Conservation (phyloP, 2,329 filamentous ascomycete species). For the Diplodia seriata region DNA sequence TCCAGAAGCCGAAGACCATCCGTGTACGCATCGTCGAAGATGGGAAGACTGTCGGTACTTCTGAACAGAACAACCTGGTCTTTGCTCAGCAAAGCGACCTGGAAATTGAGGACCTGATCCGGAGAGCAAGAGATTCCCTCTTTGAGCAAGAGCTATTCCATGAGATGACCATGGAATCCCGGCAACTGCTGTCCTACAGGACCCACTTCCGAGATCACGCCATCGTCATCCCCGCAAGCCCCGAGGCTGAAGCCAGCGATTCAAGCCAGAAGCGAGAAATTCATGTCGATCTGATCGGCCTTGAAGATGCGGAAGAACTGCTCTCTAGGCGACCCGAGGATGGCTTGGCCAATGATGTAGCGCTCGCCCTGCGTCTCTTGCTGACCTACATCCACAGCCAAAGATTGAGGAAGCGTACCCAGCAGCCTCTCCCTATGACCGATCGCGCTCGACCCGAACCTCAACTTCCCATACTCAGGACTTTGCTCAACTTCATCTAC, state of each 20-base stretch:
- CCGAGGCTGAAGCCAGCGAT: constrained; percentile 34
- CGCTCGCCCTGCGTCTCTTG: constrained; percentile 74
- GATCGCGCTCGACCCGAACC: constrained; percentile 57
- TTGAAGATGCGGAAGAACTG: constrained; percentile 55
- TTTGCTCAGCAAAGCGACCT: constrained; percentile 25
- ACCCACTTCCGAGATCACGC: constrained; percentile 66
- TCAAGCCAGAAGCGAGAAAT: constrained; percentile 64
- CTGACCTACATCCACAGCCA: constrained; percentile 80
- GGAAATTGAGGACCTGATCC: constrained; percentile 69
- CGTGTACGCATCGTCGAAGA: constrained; percentile 70
- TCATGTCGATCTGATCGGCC: constrained; percentile 70
- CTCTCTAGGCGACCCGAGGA: constrained; percentile 42
- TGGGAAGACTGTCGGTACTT: constrained; percentile 65
- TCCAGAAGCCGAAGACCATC: constrained; percentile 64
- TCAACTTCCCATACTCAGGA: constrained; percentile 65
- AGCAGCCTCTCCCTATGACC: constrained; percentile 65
- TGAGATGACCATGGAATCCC: constrained; percentile 83
- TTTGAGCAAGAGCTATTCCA: constrained; percentile 89
- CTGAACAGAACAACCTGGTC: constrained; percentile 43
- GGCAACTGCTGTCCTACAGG: constrained; percentile 72
- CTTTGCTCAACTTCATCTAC: constrained; percentile 61
- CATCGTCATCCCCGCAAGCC: constrained; percentile 43
- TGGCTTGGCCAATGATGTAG: constrained; percentile 68
- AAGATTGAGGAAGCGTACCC: constrained; percentile 72
- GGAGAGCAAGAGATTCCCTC: constrained; percentile 77